Evolutionary conservation across 1,284 basidiomycete species (phyloP).

Genomic region (Golubevia pallescens): DNA sequence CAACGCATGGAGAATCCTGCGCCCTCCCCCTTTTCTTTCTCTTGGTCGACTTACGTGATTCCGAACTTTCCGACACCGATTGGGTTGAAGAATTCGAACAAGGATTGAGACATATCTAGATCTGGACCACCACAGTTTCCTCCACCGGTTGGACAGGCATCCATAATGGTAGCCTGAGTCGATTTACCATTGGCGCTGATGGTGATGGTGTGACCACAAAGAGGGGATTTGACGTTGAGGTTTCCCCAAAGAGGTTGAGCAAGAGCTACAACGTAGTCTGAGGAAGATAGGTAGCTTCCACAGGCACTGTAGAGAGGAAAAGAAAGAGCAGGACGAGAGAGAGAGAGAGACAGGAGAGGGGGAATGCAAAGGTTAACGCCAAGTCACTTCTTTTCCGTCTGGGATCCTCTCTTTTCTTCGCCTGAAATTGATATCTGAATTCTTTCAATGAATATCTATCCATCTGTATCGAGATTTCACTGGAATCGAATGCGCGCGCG

Average conservation of each 20-base stretch:
- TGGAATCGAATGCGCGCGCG: conserved; percentile 9
- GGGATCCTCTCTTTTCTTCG: too few species aligned
- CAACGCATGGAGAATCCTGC: background rate
- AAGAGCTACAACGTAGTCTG: conserved; percentile 44
- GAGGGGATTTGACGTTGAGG: conserved; percentile 25
- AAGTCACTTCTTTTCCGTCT: too few species aligned
- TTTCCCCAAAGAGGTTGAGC: conserved; percentile 52
- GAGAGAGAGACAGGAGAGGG: too few species aligned
- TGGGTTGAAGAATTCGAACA: conserved; percentile 40
- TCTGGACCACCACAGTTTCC: conserved; percentile 6
- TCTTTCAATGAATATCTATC: background rate
- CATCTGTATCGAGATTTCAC: too few species aligned
- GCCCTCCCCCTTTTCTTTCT: background rate
- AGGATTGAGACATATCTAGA: conserved; percentile 46
- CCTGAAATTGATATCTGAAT: background rate
- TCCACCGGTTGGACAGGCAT: conserved; percentile 34
- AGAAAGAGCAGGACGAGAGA: background rate
- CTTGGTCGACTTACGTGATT: conserved; percentile 32
- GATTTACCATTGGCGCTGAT: conserved; percentile 40
- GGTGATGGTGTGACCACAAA: conserved; percentile 46
- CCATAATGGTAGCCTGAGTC: conserved; percentile 32
- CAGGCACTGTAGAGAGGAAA: too few species aligned
- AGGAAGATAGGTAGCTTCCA: conserved; percentile 27
- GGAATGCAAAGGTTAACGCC: too few species aligned
- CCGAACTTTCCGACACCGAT: conserved; percentile 35